Base-by-base conservation (phyloP, 257 asterid genomes). In the Striga asiatica region DNA sequence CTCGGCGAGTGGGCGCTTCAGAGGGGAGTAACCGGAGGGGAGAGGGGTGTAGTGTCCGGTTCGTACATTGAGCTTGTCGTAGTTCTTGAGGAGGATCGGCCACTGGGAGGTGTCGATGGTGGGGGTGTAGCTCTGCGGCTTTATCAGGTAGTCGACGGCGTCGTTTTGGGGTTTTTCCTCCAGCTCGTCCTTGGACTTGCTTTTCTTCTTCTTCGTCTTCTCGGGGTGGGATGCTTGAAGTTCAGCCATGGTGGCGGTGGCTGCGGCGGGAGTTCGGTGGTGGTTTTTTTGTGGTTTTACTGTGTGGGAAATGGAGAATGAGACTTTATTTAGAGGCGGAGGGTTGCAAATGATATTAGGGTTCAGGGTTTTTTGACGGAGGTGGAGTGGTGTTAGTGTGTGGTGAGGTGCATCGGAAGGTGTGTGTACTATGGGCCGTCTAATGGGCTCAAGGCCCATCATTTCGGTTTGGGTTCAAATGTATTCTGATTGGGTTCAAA, bases 11-110 rank as follows among this genome's bases (percentile, higher is more conserved):
- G 95, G 93, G 5, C 95, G 89, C 50, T 85, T 85, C n/a, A 82
- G 62, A 8, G 95, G 95, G n/a, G 95, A 82, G 66, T 18, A 78
- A n/a, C 95, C 95, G 25, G 89, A 75, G 1, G 89, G 81, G 6
- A 85, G 75, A 4, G 95, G 95, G 25, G 95, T 85, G 81, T 80
- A 85, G 70, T 85, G 95, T 0, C 95, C 95, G 3, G 95, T 82
- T 6, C 95, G 82, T 1, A 85, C 77, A 62, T 85, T 84, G 53
- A 84, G 72, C 37, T 78, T 81, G 54, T 80, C 87, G 74, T 82
- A 85, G 72, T 85, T 82, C 39, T 85, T 85, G 25, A 85, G 68
- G 3, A 85, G 85, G 60, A 85, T 78, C 13, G 95, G 95, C 95
- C 95, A 85, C 8, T 85, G 63, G 13, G 95, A 82, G 17, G 93